Base-by-base conservation (phyloP, 108 stramenopile genomes). In the Fragilaria crotonensis region DNA sequence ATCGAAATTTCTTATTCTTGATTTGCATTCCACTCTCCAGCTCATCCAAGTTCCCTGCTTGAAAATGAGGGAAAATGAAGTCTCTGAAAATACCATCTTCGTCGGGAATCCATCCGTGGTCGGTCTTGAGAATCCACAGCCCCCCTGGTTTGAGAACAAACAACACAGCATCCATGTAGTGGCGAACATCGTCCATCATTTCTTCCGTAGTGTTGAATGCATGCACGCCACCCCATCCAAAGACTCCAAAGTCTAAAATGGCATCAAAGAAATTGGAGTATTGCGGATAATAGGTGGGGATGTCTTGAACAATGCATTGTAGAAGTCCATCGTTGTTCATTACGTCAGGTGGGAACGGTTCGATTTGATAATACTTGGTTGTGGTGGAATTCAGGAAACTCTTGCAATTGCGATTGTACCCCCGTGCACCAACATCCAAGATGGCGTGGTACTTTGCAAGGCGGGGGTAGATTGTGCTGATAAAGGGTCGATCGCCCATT, bases 401-500 rank as follows among this genome's bases (percentile, higher is more conserved):
- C 30, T 55, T 55, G 30, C 54, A 55, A 1, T 31, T 19, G 14
- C 54, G 26, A 31, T 55, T 55, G 30, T 55, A 55, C 23, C 54
- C 54, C 23, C 54, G 18, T 28, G 23, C 54, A 33, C 54, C 54
- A 14, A 55, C 31, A 55, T 55, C 54, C 18, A 55, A 20, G 25
- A 55, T 20, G 17, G 14, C 14, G 30, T 30, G 9, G 20, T 33
- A 55, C 7, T 14, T 14, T 19, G 11, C 17, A 17, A 55, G 14
- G 30, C 20, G 25, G 29, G 54, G 23, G 30, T 55, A 55, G 30
- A 55, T 22, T 20, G 18, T 14, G 17, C 54, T 28, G 18, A 22
- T 18, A 55, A 55, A 55, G 11, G 54, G 54, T 32, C 54, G 54
- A 55, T 55, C 54, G 30, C 28, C 54, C 54, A 55, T 55, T 55